Base-by-base conservation (phyloP, 2,329 filamentous ascomycete species). In the Fusarium sp. region DNA sequence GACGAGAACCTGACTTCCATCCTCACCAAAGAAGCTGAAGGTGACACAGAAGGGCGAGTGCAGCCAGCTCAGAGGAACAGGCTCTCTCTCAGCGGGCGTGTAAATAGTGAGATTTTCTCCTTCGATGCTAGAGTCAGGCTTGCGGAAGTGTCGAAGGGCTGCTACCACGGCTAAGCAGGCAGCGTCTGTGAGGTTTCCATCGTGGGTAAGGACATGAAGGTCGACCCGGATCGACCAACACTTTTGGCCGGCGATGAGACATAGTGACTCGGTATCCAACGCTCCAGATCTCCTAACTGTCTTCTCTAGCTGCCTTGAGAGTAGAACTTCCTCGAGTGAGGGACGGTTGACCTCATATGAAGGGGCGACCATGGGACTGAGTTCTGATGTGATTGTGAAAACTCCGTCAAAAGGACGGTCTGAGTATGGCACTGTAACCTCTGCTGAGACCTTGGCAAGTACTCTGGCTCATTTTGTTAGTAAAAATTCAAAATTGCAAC, bases 391-490 rank as follows among this genome's bases (percentile, higher is more conserved):
- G 76, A 98, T 97, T 72, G 90, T 94, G 83, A 98, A 98, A 78
- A 97, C 87, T 78, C 96, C 96, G 78, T 98, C 96, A 77, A 97
- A 97, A 62, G 94, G 95, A 67, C 95, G 91, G 80, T 98, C 95
- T 53, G 91, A 80, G 76, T 91, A 93, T 43, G 96, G 95, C 39
- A 92, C 89, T 13, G 92, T 92, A 65, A 98, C 92, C 81, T 97
- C 93, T 67, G 94, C 92, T 4, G 94, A 95, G 62, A 97, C 91
- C 65, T 92, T 92, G 56, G 91, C 93, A 63, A 96, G 83, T 60
- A 97, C 88, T 75, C 94, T 96, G 71, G 25, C 32, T 37, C 6
- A n/a, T 2, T 22, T n/a, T 32, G 19, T 74, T 32, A 74, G 68
- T 41, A 23, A 22, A 6, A 30, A 22, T 41, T 39, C 23, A 10